Evolutionary conservation across 2,329 filamentous ascomycete species (phyloP).

Genomic region (Coleophoma crateriformis): DNA sequence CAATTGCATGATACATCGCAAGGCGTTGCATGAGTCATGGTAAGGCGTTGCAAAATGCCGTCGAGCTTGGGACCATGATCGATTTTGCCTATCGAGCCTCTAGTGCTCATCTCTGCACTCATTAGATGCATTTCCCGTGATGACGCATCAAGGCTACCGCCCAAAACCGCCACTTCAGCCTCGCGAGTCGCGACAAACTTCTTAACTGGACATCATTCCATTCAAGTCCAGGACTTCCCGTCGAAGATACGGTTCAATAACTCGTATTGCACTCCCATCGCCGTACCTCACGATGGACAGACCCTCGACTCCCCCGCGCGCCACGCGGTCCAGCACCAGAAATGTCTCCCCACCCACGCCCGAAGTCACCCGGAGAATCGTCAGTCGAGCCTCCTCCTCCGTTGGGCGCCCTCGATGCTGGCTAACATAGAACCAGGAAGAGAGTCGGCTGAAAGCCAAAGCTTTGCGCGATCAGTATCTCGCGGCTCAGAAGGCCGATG

Average conservation of each 20-base stretch:
- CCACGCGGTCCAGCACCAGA: not conserved
- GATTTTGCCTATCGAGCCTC: too few relatives aligned
- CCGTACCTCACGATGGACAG: not conserved
- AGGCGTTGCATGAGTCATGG: too few relatives aligned
- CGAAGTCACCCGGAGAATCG: constrained; percentile 49
- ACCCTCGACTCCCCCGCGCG: not conserved
- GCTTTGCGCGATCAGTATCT: constrained; percentile 72
- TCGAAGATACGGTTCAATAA: not conserved
- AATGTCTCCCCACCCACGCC: constrained; percentile 44
- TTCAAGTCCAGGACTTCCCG: not conserved
- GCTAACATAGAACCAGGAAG: constrained; percentile 53
- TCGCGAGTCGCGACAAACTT: not conserved
- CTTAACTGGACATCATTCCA: not conserved
- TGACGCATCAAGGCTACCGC: not conserved
- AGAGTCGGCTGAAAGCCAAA: constrained; percentile 83
- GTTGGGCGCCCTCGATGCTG: not conserved
- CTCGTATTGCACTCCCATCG: too few relatives aligned
- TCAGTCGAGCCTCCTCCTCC: constrained; percentile 26
- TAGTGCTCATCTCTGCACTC: too few relatives aligned
- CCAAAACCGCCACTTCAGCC: constrained; percentile 1
- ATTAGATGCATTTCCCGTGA: not conserved
- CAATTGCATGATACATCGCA: too few relatives aligned
- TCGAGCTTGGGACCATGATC: too few relatives aligned
- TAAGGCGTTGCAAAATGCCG: too few relatives aligned
- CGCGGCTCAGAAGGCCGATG: constrained; percentile 48